Conservation (phyloP, 768 basidiomycete species). For the Amanita inopinata region DNA sequence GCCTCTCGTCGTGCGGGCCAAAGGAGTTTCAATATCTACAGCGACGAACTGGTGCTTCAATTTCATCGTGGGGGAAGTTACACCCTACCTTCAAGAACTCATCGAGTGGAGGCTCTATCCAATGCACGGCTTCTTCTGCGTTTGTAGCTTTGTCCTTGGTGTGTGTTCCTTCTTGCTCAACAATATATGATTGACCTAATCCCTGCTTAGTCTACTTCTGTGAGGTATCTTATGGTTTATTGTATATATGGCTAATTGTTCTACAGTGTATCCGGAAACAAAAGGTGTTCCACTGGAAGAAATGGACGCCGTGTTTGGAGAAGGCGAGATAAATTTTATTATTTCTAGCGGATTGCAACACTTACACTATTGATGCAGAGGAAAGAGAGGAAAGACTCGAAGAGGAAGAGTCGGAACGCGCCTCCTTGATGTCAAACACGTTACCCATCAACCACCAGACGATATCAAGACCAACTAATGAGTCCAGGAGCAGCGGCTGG, state of each 20-base stretch:
- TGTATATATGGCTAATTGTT: background rate
- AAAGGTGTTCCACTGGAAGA: conserved; percentile 84
- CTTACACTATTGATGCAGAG: conserved; percentile 12
- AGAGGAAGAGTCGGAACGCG: conserved; percentile 55
- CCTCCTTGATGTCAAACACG: conserved; percentile 24
- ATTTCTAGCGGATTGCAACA: background rate
- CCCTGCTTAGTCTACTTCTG: conserved; percentile 56
- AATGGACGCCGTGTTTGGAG: conserved; percentile 85
- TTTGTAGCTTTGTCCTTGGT: conserved; percentile 77
- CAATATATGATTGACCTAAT: conserved; percentile 5
- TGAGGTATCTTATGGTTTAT: conserved; percentile 27
- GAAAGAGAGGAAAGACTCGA: conserved; percentile 43
- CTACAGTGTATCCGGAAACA: conserved; percentile 74
- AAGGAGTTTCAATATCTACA: conserved; percentile 92
- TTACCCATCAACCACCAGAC: conserved; percentile 29
- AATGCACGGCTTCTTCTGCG: conserved; percentile 92
- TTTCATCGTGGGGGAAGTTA: conserved; percentile 81
- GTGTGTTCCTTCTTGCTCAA: conserved; percentile 6
- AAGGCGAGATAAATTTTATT: conserved; percentile 36
- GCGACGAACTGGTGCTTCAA: conserved; percentile 89
- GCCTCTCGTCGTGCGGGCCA: conserved; percentile 81
- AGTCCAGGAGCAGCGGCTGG: conserved; percentile 28
- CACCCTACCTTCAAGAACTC: conserved; percentile 76
- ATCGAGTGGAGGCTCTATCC: conserved; percentile 91
- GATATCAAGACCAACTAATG: conserved; percentile 18